phyloP scores from a whole-genome alignment of 1,284 basidiomycete genomes.

The Cystobasidium sp. region DNA sequence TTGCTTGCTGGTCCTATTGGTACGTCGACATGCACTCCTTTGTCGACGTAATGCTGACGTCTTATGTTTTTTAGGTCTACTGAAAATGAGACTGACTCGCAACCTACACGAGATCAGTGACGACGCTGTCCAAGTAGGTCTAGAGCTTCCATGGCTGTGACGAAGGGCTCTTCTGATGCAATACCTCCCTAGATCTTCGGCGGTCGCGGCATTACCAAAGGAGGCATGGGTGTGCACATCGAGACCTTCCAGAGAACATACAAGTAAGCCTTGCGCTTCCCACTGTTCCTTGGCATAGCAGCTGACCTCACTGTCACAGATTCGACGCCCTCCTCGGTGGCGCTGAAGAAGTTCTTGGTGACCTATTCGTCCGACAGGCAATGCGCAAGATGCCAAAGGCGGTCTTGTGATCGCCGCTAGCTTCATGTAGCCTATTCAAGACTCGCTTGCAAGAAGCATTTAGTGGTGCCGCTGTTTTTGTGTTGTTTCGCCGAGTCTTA shows the following conservation, averaged over 20 bases:
- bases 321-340: constrained; percentile 48
- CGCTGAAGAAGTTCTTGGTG: constrained; percentile 46
- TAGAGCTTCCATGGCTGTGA: too few species aligned
- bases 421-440: neutral
- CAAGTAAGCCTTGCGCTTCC: constrained; percentile 4
- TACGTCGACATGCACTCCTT: neutral
- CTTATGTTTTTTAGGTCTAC: too few species aligned
- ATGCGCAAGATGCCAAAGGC: constrained; percentile 50
- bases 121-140: constrained; percentile 47
- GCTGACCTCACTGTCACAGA: constrained; percentile 42
- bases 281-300: neutral
- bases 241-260: constrained; percentile 60
- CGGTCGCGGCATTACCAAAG: constrained; percentile 75
- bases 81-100: constrained; percentile 47
- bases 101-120: constrained; percentile 47
- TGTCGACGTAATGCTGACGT: neutral
- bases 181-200: constrained; percentile 64
- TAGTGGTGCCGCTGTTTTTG: neutral
- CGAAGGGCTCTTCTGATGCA: neutral
- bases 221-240: constrained; percentile 72
- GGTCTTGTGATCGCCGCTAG: constrained; percentile 41
- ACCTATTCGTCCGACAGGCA: constrained; percentile 51
- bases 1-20: constrained; percentile 51
- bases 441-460: neutral
- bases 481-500: neutral